Evolutionary conservation across 129 eudicot species (phyloP).

Genomic region (Centaurea solstitialis): DNA sequence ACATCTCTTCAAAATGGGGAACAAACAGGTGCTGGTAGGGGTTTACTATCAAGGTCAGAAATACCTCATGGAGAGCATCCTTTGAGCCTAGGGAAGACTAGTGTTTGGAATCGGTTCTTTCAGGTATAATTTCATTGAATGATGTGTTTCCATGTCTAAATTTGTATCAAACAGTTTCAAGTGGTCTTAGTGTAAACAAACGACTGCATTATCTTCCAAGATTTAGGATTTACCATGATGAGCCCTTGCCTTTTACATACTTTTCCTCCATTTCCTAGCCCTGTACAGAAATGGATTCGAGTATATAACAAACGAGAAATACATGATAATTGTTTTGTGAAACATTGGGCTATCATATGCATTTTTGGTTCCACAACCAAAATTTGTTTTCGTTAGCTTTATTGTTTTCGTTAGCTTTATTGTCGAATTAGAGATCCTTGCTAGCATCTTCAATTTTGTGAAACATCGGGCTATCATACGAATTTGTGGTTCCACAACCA

Average conservation of each 20-base stretch:
- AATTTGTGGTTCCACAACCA: not conserved
- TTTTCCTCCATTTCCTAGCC: not conserved
- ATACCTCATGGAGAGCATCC: conserved; percentile 77
- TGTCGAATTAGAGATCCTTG: not conserved
- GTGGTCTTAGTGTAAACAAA: not conserved
- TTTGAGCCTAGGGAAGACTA: conserved; percentile 73
- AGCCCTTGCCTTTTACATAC: not conserved
- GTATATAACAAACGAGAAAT: not conserved
- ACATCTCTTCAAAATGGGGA: conserved; percentile 39
- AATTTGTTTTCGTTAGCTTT: too few relatives aligned
- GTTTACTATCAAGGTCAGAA: conserved; percentile 71
- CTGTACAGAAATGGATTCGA: conserved; percentile 1
- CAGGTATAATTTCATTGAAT: conserved; percentile 51
- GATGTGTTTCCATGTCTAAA: not conserved
- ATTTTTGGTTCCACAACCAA: too few relatives aligned
- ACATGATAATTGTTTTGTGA: not conserved
- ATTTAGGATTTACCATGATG: not conserved
- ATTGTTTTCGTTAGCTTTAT: not conserved
- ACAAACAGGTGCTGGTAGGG: conserved; percentile 36
- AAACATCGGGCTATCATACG: not conserved
- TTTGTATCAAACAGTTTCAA: not conserved
- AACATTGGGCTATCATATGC: too few relatives aligned
- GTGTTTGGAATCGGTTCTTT: conserved; percentile 81
- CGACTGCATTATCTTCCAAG: not conserved
- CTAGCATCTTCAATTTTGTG: not conserved